A percentile compares a stretch with the other conserved stretches of the same genome.
phyloP scores from a whole-genome alignment of 2,329 filamentous ascomycete species.

The Ophioceras dolichostomum region DNA sequence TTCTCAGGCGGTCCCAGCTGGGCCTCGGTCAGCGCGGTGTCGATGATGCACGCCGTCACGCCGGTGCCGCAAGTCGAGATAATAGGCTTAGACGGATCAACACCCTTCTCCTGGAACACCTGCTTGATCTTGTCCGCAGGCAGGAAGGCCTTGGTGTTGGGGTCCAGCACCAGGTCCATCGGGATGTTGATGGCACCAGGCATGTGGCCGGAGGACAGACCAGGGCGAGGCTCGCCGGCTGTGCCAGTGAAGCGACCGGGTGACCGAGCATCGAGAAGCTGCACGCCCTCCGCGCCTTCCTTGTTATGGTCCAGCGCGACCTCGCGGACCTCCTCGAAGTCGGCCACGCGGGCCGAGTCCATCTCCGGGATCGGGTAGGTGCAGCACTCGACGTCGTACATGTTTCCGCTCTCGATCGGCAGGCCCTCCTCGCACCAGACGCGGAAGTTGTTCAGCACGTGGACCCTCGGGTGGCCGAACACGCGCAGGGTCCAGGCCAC shows the following conservation, averaged over 20 bases:
- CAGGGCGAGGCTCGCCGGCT: constrained; percentile 76
- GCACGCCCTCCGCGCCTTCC: constrained; percentile 70
- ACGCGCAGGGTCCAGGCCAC: constrained; percentile 88
- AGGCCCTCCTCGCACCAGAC: constrained; percentile 79
- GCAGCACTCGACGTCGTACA: constrained; percentile 54
- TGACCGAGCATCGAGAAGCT: constrained; percentile 81
- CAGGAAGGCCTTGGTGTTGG: constrained; percentile 68
- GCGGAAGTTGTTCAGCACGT: constrained; percentile 91
- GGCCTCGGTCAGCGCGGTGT: constrained; percentile 72
- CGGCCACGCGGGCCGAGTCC: constrained; percentile 51
- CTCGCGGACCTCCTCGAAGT: constrained; percentile 72
- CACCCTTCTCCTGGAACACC: constrained; percentile 66
- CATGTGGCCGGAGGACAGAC: constrained; percentile 82
- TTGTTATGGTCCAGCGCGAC: constrained; percentile 67
- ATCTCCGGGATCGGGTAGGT: constrained; percentile 52
- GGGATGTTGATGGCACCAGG: constrained; percentile 78
- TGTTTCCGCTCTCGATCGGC: constrained; percentile 68
- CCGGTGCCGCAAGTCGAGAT: constrained; percentile 87
- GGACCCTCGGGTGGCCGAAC: constrained; percentile 81
- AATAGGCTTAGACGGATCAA: constrained; percentile 70
- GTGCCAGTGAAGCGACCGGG: constrained; percentile 69
- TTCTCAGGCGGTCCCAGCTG: constrained; percentile 55
- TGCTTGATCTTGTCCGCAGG: constrained; percentile 58
- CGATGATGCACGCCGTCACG: constrained; percentile 83
- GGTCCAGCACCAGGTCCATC: constrained; percentile 68